Evolutionary conservation across 148 eudicot species (phyloP).

Genomic region (Nepenthes mirabilis): DNA sequence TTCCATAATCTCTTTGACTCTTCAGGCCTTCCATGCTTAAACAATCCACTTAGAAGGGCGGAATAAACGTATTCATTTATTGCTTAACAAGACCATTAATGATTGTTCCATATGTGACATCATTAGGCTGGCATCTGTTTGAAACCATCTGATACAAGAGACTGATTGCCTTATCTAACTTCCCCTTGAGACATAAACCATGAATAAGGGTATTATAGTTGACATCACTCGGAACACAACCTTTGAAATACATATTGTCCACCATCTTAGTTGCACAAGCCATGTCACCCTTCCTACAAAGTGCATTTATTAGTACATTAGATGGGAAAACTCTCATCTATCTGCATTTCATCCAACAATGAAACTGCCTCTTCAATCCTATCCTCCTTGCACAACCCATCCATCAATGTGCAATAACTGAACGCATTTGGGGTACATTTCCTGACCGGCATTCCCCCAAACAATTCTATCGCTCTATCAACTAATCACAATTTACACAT

Average conservation of each 20-base stretch:
- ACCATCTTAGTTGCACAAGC: slow-evolving; percentile 71
- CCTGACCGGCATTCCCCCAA: slow-evolving; percentile 50
- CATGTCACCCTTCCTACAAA: slow-evolving; percentile 75
- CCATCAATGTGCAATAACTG: slow-evolving; percentile 81
- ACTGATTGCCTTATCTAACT: slow-evolving; percentile 64
- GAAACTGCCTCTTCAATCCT: slow-evolving; percentile 74
- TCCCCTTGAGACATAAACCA: slow-evolving; percentile 66
- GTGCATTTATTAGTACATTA: slow-evolving; percentile 66
- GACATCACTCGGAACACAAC: slow-evolving; percentile 67
- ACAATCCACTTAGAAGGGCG: slow-evolving; percentile 61
- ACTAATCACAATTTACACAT: too few relatives aligned
- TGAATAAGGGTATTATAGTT: slow-evolving; percentile 84
- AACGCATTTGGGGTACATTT: slow-evolving; percentile 60
- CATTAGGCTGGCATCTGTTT: slow-evolving; percentile 57
- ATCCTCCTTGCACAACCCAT: slow-evolving; percentile 70
- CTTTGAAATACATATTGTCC: slow-evolving; percentile 86
- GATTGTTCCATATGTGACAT: slow-evolving; percentile 75
- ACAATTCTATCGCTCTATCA: slow-evolving; percentile 51
- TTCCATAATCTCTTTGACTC: slow-evolving; percentile 59
- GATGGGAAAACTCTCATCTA: slow-evolving; percentile 80
- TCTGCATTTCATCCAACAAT: slow-evolving; percentile 92
- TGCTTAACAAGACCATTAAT: slow-evolving; percentile 81
- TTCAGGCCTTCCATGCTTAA: slow-evolving; percentile 59
- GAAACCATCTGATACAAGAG: slow-evolving; percentile 67
- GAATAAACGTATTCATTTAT: slow-evolving; percentile 68